Evolutionary conservation across 1,139 yeast genomes (phyloP), one percentile per base, ranked within the genome.

Genomic region (Ogataea hybrid): DNA sequence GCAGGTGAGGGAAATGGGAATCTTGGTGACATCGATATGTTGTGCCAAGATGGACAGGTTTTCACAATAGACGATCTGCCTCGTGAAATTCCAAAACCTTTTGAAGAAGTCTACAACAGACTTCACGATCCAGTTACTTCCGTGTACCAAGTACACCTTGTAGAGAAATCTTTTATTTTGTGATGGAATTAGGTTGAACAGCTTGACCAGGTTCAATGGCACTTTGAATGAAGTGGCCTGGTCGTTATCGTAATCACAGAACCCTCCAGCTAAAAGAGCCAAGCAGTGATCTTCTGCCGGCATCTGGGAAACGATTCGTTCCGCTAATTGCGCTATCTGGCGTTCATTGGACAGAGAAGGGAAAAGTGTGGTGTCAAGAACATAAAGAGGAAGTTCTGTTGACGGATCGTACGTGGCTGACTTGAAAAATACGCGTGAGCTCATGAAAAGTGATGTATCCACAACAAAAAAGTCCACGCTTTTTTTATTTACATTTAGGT

Each of bases 91-190:
- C 53, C 79, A 69, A 2, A 81, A 73, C 53, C 84, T 85, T 46
- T 81, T 71, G 47, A 87, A 67, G 40, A 88, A 76, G 45, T 87
- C 92, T 16, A 87, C 76, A 28, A 89, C 74, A 0, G 96, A 84
- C 53, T 89, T 79, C 14, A 88, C 77, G 67, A 92, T 78, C 92
- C 96, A 89, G 41, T 87, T 84, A 2, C 46, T 42, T 56, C 90
- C 97, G 62, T 92, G 97, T 4, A 92, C 96, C 30, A 90, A 75
- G 51, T 84, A 84, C 3, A 88, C 70, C 54, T 79, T 82, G 41
- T 69, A 68, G 40, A 89, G 65, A 42, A 76, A 70, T 46, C 76
- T 75, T 46, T 76, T 74, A 41, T 74, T 69, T 11, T 73, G 72
- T 15, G 73, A 70, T n/a, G 90, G 80, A 35, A 92, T 73, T 53